Evolutionary conservation across 2,329 filamentous ascomycete species (phyloP).

Genomic region (Fusarium sp.): DNA sequence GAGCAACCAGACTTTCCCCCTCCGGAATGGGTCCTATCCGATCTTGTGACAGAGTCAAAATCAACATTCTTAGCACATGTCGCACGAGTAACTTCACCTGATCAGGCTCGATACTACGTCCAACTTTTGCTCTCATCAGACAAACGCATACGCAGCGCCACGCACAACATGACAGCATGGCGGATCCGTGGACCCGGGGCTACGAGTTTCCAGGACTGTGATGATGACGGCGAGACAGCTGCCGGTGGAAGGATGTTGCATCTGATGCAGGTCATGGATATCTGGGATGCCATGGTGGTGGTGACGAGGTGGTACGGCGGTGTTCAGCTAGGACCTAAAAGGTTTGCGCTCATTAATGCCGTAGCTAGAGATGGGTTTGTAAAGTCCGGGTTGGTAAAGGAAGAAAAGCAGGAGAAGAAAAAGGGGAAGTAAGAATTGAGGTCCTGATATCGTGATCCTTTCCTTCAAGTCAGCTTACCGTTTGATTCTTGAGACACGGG

Average conservation of each 20-base stretch:
- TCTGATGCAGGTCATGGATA: slow-evolving; percentile 92
- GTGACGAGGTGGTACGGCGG: slow-evolving; percentile 97
- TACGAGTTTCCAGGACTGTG: slow-evolving; percentile 82
- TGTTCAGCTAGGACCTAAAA: slow-evolving; percentile 84
- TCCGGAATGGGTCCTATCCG: slow-evolving; percentile 75
- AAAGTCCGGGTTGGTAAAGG: slow-evolving; percentile 74
- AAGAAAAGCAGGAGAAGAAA: slow-evolving; percentile 47
- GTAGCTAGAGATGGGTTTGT: slow-evolving; percentile 87
- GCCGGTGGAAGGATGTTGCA: slow-evolving; percentile 87
- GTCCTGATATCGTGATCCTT: slow-evolving; percentile 5
- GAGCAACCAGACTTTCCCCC: slow-evolving; percentile 31
- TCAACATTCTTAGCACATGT: slow-evolving; percentile 87
- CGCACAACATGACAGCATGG: slow-evolving; percentile 97
- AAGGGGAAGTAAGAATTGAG: slow-evolving; percentile 46
- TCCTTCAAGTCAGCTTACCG: background rate
- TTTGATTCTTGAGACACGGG: background rate
- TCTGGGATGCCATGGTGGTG: slow-evolving; percentile 92
- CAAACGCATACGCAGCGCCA: slow-evolving; percentile 84
- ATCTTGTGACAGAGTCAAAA: slow-evolving; percentile 80
- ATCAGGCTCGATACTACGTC: slow-evolving; percentile 76
- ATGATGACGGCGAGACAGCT: slow-evolving; percentile 95
- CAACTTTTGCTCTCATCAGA: slow-evolving; percentile 82
- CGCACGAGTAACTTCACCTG: slow-evolving; percentile 73
- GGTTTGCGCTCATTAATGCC: slow-evolving; percentile 90
- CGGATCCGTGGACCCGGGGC: slow-evolving; percentile 71